Conservation (phyloP, 1,139 yeast genomes). For the Geotrichum aggregatum region DNA sequence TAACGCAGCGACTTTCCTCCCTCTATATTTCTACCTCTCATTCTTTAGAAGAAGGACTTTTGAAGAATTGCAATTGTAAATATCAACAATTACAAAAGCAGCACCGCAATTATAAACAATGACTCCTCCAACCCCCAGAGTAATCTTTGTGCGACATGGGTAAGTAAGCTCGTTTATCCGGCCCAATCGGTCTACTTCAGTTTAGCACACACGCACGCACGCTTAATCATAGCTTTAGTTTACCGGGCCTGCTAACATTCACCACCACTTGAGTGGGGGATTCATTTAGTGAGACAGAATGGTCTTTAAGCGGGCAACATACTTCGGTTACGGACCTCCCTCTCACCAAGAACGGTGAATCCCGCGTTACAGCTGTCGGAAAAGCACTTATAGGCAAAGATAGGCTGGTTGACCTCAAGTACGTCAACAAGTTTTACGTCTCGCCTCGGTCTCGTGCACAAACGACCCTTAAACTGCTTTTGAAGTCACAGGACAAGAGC, state of each 20-base stretch:
- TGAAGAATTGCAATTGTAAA: too few relatives aligned
- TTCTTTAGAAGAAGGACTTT: too few relatives aligned
- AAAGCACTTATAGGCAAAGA: constrained; percentile 59
- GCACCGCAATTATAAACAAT: too few relatives aligned
- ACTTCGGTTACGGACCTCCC: constrained; percentile 81
- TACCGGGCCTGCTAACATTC: too few relatives aligned
- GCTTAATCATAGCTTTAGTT: too few relatives aligned
- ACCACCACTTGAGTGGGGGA: too few relatives aligned
- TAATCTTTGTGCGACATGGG: constrained; percentile 75
- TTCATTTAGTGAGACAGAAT: constrained; percentile 74
- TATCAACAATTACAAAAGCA: too few relatives aligned
- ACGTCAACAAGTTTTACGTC: constrained; percentile 60
- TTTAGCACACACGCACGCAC: neutral
- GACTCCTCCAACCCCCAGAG: constrained; percentile 53
- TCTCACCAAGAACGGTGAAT: constrained; percentile 71
- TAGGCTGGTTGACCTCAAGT: constrained; percentile 56
- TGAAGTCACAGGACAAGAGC: constrained; percentile 31
- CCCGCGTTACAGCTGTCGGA: constrained; percentile 74
- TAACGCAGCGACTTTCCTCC: too few relatives aligned
- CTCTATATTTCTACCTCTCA: too few relatives aligned
- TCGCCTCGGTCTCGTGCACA: constrained; percentile 81
- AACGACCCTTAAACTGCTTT: constrained; percentile 59
- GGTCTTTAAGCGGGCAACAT: constrained; percentile 92
- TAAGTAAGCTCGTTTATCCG: constrained; percentile 26
- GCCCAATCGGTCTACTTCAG: neutral